phyloP scores from a whole-genome alignment of 2,329 filamentous ascomycete genomes.

The Blastomyces percursus region DNA sequence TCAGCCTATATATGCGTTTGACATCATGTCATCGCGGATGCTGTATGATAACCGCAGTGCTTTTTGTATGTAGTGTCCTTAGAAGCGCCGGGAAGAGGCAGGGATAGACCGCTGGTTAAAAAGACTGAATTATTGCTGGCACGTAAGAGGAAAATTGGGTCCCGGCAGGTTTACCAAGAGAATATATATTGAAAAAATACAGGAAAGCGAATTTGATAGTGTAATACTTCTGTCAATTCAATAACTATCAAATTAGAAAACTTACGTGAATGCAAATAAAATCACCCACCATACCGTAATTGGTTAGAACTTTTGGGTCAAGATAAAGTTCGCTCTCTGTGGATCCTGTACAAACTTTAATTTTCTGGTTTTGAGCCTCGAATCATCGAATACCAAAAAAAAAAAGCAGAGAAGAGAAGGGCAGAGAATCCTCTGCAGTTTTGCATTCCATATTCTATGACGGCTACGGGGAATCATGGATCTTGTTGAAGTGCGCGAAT shows the following conservation, averaged over 20 bases:
- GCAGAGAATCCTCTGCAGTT: not conserved
- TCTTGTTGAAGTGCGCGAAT: not conserved
- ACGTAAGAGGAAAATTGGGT: not conserved
- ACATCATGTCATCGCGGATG: not conserved
- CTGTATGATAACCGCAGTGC: not conserved
- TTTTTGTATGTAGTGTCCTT: not conserved
- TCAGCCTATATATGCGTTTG: not conserved
- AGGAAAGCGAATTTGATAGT: not conserved
- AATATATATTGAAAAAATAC: not conserved
- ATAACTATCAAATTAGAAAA: not conserved
- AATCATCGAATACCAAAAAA: too few relatives aligned
- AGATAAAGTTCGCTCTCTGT: not conserved
- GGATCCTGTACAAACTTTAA: not conserved
- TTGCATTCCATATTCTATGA: not conserved
- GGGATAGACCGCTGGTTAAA: constrained; percentile 1
- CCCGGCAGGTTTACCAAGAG: too few relatives aligned
- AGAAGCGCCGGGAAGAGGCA: not conserved
- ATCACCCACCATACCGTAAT: not conserved
- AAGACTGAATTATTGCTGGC: not conserved
- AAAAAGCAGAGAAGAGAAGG: too few relatives aligned
- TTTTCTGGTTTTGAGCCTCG: too few relatives aligned
- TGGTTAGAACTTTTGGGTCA: not conserved
- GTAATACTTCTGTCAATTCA: not conserved
- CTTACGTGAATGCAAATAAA: not conserved
- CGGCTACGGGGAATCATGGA: not conserved